Evolutionary conservation across 1,284 basidiomycete species (phyloP).

Genomic region (Sanguinoderma infundibulare): DNA sequence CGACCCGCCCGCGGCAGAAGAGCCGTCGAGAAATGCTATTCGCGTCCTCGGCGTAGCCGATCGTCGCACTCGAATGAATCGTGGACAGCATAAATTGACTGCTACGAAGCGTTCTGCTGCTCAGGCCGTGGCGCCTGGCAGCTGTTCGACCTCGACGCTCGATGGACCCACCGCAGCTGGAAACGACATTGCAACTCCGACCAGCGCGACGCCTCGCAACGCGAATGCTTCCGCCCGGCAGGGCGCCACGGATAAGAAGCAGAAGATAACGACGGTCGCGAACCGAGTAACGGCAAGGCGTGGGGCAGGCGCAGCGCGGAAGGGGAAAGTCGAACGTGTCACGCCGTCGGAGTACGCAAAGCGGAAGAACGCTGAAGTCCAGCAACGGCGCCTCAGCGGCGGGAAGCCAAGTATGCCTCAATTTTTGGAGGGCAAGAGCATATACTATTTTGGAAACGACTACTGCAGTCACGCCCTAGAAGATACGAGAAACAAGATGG

Average conservation of each 20-base stretch:
- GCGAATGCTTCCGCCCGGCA: not conserved
- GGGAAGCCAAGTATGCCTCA: constrained; percentile 25
- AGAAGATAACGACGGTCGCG: constrained; percentile 9
- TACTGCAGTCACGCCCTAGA: constrained; percentile 54
- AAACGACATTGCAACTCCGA: constrained; percentile 27
- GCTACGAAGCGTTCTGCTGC: not conserved
- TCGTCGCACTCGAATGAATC: not conserved
- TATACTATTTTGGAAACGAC: constrained; percentile 66
- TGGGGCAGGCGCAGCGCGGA: constrained; percentile 3
- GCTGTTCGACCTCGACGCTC: constrained; percentile 1
- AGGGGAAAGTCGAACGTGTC: constrained; percentile 28
- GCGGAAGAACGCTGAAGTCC: constrained; percentile 35
- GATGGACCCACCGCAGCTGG: constrained; percentile 8
- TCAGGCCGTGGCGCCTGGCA: not conserved
- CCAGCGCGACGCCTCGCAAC: constrained; percentile 28
- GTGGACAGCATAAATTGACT: too few relatives aligned
- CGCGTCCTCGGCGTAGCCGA: not conserved
- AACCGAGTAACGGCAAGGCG: constrained; percentile 6
- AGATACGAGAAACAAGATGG: constrained; percentile 59
- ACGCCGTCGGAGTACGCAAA: constrained; percentile 46
- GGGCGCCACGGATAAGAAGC: not conserved
- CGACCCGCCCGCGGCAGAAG: not conserved
- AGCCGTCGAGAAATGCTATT: not conserved
- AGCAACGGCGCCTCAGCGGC: constrained; percentile 16
- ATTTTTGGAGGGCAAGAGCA: constrained; percentile 50